phyloP scores from a whole-genome alignment of 2,329 filamentous ascomycete species.

The Clonostachys byssicola region DNA sequence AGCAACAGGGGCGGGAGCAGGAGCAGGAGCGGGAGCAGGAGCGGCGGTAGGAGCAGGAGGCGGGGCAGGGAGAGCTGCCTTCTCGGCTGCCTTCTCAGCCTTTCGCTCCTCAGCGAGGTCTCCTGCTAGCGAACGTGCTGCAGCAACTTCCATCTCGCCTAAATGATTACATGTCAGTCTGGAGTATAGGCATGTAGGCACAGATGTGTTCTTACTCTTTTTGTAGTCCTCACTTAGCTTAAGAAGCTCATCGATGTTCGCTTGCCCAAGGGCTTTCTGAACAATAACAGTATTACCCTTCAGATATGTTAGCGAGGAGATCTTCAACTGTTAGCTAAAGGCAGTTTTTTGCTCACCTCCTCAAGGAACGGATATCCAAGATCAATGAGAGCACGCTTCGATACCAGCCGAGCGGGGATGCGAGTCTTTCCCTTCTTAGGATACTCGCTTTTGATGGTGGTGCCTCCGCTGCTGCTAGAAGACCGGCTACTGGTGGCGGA shows the following conservation, averaged over 20 bases:
- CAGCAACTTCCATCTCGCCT: slow-evolving; percentile 39
- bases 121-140: slow-evolving; percentile 40
- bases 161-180: neutral
- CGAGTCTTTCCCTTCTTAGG: slow-evolving; percentile 86
- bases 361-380: slow-evolving; percentile 83
- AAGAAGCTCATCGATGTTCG: slow-evolving; percentile 88
- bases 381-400: slow-evolving; percentile 76
- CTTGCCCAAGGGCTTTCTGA: slow-evolving; percentile 78
- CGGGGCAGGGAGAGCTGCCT: slow-evolving; percentile 9
- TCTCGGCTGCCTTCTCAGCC: slow-evolving; percentile 30
- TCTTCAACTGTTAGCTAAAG: neutral
- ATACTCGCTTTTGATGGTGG: slow-evolving; percentile 56
- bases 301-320: slow-evolving; percentile 2
- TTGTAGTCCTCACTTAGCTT: slow-evolving; percentile 76
- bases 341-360: slow-evolving; percentile 56
- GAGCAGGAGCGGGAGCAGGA: neutral
- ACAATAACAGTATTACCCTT: slow-evolving; percentile 80
- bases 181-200: slow-evolving; percentile 2
- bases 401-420: slow-evolving; percentile 77
- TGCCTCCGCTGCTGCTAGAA: slow-evolving; percentile 42
- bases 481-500: slow-evolving; percentile 37
- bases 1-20: slow-evolving; percentile 5
- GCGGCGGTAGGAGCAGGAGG: slow-evolving; percentile 3
- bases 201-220: slow-evolving; percentile 37
- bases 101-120: slow-evolving; percentile 42